Base-by-base conservation (phyloP, 129 eudicot genomes). In the Helianthus tuberosus region DNA sequence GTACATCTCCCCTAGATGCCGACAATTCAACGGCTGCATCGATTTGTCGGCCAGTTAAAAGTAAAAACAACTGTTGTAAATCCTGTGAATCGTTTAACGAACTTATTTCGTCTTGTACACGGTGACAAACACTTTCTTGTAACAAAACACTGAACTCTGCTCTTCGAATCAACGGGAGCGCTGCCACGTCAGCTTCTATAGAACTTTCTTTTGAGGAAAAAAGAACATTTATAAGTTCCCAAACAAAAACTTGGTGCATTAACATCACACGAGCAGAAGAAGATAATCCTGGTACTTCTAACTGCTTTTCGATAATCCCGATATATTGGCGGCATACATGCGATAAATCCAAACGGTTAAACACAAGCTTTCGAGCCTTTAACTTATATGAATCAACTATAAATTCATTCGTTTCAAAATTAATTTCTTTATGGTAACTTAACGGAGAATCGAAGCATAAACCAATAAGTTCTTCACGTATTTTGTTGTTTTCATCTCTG, bases 81-180 rank as follows among this genome's bases (percentile, higher is more conserved):
- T 86, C 89, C 75, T 67, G 79, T 47, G 86, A 73, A 44, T 86
- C 97, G 20, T 60, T 80, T 65, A 90, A 85, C 16, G 89, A 85
- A 80, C 97, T 90, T 64, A 90, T 83, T 59, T 94, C 98, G 10
- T 94, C 91, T 73, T 94, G 98, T 69, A 94, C 98, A 52, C 97
- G 88, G 72, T 90, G 93, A 66, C 86, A 86, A 17, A 94, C 96
- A 72, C 93, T 86, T 81, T 90, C 96, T 80, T 94, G 98, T 77
- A 94, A 84, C 97, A 93, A 94, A 59, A 81, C 84, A 82, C 98
- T 94, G 77, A 94, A 94, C 66, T 86, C 93, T 23, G 98, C 98
- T 79, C 98, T 89, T 32, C 97, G 87, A 8, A 86, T 79, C 44
- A 94, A 77, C 3, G 93, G 91, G 41, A 88, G 96, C 64, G 98